These are phyloP conservation scores for Dipodascus geniculatus DNA, from an alignment of 805 yeast genomes.

Conservation along the genomic window DNA sequence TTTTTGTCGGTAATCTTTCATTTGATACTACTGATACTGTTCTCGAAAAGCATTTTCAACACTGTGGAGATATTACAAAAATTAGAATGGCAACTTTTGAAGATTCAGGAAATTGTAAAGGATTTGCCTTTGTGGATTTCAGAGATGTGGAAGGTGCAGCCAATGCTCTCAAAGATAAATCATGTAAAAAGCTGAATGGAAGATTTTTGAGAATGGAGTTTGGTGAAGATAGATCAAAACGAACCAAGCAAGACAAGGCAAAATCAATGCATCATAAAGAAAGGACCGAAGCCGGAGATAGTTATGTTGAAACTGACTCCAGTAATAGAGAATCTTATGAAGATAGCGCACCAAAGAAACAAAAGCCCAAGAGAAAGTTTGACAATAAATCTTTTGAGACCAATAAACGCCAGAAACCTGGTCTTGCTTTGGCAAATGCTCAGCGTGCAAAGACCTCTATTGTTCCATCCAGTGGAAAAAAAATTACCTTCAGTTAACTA, in stretches of 20 bases:
- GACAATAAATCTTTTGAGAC: constrained; percentile 6
- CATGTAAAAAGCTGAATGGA: constrained; percentile 53
- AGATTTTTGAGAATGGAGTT: constrained; percentile 76
- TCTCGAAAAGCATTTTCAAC: constrained; percentile 72
- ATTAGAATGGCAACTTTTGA: constrained; percentile 97
- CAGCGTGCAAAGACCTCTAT: constrained; percentile 84
- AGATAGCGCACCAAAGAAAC: constrained; percentile 4
- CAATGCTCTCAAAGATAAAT: constrained; percentile 62
- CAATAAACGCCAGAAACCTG: constrained; percentile 31
- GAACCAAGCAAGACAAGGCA: constrained; percentile 21
- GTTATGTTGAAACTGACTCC: background rate
- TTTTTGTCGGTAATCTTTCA: constrained; percentile 87
- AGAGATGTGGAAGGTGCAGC: constrained; percentile 72
- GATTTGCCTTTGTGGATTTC: constrained; percentile 89
- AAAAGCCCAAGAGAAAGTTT: constrained; percentile 5
- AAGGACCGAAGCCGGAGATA: background rate
- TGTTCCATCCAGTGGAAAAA: constrained; percentile 84
- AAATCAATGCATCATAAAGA: background rate
- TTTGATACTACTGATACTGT: constrained; percentile 81
- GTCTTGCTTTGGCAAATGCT: constrained; percentile 78
- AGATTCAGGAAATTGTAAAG: constrained; percentile 93
- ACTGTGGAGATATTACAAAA: constrained; percentile 75
- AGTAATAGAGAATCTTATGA: constrained; percentile 2
- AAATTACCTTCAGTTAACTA: constrained; percentile 47
- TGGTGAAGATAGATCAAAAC: constrained; percentile 89